Conservation (phyloP, 306 rosid species). For the Pyrus pyrifolia region DNA sequence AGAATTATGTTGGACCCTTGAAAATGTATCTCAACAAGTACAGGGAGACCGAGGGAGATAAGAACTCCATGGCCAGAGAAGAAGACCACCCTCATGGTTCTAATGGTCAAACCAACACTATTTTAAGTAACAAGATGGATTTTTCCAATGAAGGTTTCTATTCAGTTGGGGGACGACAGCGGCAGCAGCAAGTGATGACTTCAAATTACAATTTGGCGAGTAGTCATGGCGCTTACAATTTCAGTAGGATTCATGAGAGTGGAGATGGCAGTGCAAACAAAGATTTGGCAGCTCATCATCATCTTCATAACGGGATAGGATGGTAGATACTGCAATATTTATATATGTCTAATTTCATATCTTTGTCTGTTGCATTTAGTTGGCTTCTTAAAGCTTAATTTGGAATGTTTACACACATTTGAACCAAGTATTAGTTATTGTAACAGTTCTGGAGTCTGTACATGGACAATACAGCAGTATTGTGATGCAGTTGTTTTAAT, state of each 20-base stretch:
- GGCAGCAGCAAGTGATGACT: neutral
- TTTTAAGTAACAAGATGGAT: slow-evolving; percentile 8
- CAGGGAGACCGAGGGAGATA: slow-evolving; percentile 73
- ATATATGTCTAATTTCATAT: neutral
- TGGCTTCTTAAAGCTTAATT: neutral
- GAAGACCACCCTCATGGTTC: slow-evolving; percentile 22
- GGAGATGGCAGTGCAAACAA: slow-evolving; percentile 44
- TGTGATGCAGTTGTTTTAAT: neutral
- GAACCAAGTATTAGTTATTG: neutral
- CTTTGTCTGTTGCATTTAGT: neutral
- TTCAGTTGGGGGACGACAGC: slow-evolving; percentile 31
- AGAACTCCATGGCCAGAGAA: slow-evolving; percentile 31
- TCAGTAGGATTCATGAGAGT: slow-evolving; percentile 1
- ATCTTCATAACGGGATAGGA: slow-evolving; percentile 49
- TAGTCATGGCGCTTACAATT: slow-evolving; percentile 11
- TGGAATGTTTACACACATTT: neutral
- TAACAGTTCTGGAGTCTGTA: neutral
- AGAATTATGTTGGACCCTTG: slow-evolving; percentile 67
- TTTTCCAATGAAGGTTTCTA: slow-evolving; percentile 41
- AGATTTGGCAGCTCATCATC: slow-evolving; percentile 31
- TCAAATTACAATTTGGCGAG: neutral
- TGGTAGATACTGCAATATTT: slow-evolving; percentile 35
- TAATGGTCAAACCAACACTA: neutral
- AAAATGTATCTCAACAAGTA: slow-evolving; percentile 60
- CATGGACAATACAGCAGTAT: neutral